Percentiles rank a stretch among this genome's conserved stretches.
phyloP scores from a whole-genome alignment of 2,329 filamentous ascomycete genomes.

The Fusarium globosum region DNA sequence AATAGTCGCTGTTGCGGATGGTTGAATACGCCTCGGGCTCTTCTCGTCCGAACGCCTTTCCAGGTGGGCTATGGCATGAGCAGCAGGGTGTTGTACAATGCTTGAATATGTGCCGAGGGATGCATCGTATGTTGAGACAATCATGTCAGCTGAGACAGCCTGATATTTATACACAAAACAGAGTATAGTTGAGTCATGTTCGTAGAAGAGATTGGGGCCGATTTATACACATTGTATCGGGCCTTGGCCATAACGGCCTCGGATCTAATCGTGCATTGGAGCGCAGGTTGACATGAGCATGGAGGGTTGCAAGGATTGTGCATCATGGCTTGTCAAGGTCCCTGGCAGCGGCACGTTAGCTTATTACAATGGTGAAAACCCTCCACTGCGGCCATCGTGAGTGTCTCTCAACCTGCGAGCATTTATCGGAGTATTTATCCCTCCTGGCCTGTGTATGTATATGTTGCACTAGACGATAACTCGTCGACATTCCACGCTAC shows the following conservation, averaged over 20 bases:
- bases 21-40: not conserved
- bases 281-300: conserved; percentile 24
- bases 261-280: conserved; percentile 34
- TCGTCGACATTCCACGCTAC: not conserved
- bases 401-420: conserved; percentile 1
- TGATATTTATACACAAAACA: not conserved
- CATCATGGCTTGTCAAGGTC: conserved; percentile 35
- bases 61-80: conserved; percentile 12
- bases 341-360: conserved; percentile 39
- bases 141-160: conserved; percentile 1
- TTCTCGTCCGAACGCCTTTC: conserved; percentile 12
- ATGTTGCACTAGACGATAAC: conserved; percentile 9
- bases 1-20: not conserved
- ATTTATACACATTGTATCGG: not conserved
- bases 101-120: conserved; percentile 10
- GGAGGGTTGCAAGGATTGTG: conserved; percentile 34
- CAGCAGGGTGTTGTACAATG: conserved; percentile 24
- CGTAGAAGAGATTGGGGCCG: not conserved
- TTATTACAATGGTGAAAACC: conserved; percentile 4
- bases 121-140: conserved; percentile 10
- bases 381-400: not conserved
- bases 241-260: conserved; percentile 12
- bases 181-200: not conserved
- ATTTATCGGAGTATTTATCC: conserved; percentile 25
- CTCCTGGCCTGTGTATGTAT: conserved; percentile 4